phyloP scores from a whole-genome alignment of 495 filamentous ascomycete species.

The Trypethelium eluteriae region DNA sequence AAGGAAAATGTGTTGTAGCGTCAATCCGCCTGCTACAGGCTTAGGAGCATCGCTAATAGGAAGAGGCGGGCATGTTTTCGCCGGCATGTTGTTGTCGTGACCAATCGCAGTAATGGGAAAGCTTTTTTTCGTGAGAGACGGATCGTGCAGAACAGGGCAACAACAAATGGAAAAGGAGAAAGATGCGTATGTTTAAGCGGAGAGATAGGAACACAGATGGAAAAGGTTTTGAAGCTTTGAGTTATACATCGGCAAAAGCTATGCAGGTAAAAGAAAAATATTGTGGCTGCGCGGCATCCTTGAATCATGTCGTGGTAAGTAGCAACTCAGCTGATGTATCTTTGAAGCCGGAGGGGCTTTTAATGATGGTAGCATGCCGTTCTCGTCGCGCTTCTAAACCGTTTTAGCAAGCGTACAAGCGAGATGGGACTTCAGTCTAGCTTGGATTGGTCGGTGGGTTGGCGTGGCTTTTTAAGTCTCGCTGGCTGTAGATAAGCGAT shows the following conservation, averaged over 20 bases:
- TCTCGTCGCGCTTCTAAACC: neutral
- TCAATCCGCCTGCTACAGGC: slow-evolving; percentile 1
- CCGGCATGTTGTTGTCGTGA: neutral
- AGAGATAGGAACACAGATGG: too few species aligned
- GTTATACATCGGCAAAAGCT: neutral
- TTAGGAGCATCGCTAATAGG: neutral
- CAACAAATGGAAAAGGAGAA: too few species aligned
- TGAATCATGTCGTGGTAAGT: neutral
- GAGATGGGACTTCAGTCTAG: neutral
- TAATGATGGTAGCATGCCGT: neutral
- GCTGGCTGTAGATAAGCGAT: neutral
- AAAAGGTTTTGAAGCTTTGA: neutral
- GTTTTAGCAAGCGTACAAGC: neutral
- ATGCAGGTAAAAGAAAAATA: neutral
- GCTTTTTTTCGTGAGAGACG: too few species aligned
- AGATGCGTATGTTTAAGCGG: too few species aligned
- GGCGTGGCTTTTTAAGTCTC: too few species aligned
- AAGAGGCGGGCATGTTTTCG: neutral
- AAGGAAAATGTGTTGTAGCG: slow-evolving; percentile 14
- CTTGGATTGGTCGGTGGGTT: neutral
- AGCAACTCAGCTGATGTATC: neutral
- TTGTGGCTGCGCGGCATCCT: neutral
- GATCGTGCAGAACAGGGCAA: too few species aligned
- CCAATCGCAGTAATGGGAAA: neutral
- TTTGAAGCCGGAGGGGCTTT: neutral